Evolutionary conservation across 2,329 filamentous ascomycete genomes (phyloP).

Genomic region (Cryphonectria parasitica): DNA sequence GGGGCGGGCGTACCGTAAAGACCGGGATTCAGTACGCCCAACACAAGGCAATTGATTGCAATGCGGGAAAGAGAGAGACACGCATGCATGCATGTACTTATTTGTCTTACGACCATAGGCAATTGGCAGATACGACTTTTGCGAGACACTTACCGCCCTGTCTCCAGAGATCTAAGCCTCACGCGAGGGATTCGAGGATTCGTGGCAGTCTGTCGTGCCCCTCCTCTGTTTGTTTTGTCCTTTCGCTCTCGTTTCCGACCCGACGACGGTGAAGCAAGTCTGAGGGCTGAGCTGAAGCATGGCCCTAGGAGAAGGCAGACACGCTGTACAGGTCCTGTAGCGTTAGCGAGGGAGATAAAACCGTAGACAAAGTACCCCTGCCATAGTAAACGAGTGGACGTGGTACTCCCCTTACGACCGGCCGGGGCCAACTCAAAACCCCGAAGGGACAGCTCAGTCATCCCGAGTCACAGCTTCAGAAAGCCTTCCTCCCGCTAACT

Average conservation of each 20-base stretch:
- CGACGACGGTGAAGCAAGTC: not conserved
- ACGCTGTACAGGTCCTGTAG: conserved; percentile 4
- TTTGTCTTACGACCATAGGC: not conserved
- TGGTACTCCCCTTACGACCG: conserved; percentile 25
- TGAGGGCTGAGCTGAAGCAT: not conserved
- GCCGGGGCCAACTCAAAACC: conserved; percentile 30
- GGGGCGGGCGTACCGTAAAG: conserved; percentile 15
- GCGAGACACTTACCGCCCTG: not conserved
- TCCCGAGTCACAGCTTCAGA: conserved; percentile 7
- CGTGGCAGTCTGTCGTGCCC: not conserved
- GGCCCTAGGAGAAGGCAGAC: conserved; percentile 9
- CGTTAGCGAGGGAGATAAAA: conserved; percentile 14
- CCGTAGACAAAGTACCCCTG: conserved; percentile 21
- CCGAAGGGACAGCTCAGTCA: conserved; percentile 12
- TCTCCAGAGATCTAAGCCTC: conserved; percentile 20
- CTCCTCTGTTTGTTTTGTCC: not conserved
- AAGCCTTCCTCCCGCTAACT: conserved; percentile 6
- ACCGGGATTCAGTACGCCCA: not conserved
- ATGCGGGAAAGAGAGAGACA: not conserved
- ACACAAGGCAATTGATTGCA: not conserved
- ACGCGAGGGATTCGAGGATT: not conserved
- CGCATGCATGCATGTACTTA: not conserved
- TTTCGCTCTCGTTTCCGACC: conserved; percentile 3
- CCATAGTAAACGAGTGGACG: conserved; percentile 14
- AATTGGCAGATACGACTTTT: not conserved